A percentile compares a stretch with the other conserved stretches of the same genome.
phyloP scores from a whole-genome alignment of 176 grass and related monocot genomes.

The Lolium rigidum region DNA sequence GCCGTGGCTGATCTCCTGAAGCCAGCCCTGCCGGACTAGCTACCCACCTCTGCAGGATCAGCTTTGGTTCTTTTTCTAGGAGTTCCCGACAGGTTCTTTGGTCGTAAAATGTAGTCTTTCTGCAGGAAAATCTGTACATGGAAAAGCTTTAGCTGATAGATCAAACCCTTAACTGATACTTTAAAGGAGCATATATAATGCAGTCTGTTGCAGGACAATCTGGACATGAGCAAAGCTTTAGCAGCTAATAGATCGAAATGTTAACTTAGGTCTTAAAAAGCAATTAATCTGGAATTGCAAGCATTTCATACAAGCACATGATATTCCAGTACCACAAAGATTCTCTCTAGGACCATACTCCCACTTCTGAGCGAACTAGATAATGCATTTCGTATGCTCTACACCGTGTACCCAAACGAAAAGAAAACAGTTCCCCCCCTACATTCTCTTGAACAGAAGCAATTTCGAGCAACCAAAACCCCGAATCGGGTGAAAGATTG shows the following conservation, averaged over 20 bases:
- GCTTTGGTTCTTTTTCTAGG: constrained; percentile 40
- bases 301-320: background rate
- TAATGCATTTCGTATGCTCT: background rate
- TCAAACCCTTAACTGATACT: background rate
- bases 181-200: too few relatives aligned
- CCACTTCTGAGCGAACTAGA: background rate
- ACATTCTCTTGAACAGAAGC: background rate
- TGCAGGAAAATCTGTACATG: constrained; percentile 30
- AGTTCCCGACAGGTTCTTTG: constrained; percentile 22
- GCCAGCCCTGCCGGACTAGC: constrained; percentile 90
- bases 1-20: constrained; percentile 73
- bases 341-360: background rate
- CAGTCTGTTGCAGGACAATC: constrained; percentile 1
- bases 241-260: background rate
- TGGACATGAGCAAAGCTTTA: constrained; percentile 25
- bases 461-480: constrained; percentile 22
- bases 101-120: constrained; percentile 11
- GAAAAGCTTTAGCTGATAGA: background rate
- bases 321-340: background rate
- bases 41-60: constrained; percentile 44
- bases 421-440: background rate
- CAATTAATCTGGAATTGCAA: background rate
- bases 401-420: background rate
- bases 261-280: background rate
- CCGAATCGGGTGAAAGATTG: constrained; percentile 3